phyloP scores from a whole-genome alignment of 2,329 filamentous ascomycete genomes.

The Colletotrichum truncatum region DNA sequence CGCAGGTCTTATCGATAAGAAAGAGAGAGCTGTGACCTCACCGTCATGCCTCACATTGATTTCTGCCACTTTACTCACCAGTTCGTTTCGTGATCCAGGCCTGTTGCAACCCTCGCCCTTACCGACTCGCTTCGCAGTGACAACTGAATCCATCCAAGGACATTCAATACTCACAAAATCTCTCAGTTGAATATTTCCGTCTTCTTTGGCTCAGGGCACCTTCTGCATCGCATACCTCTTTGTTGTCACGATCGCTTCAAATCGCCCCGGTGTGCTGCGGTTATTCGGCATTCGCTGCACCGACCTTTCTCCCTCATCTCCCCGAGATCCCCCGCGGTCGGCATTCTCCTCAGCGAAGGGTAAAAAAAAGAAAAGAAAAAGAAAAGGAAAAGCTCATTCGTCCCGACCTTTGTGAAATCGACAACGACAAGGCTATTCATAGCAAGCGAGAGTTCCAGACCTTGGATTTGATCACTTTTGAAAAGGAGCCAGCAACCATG shows the following conservation, averaged over 20 bases:
- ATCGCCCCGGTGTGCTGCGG: not conserved
- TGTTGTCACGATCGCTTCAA: slow-evolving; percentile 5
- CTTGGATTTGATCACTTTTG: not conserved
- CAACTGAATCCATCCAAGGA: not conserved
- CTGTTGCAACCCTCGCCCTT: not conserved
- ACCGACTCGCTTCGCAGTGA: not conserved
- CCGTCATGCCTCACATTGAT: not conserved
- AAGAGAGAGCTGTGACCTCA: slow-evolving; percentile 23
- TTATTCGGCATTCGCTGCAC: slow-evolving; percentile 27
- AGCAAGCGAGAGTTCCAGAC: not conserved
- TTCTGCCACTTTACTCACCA: slow-evolving; percentile 26
- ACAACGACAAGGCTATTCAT: not conserved
- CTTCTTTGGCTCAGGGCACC: not conserved
- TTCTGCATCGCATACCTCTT: not conserved
- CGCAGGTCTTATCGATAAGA: slow-evolving; percentile 24
- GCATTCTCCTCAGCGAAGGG: too few relatives aligned
- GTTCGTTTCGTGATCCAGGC: slow-evolving; percentile 22
- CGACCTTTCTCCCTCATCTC: not conserved
- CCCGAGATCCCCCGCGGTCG: slow-evolving; percentile 24
- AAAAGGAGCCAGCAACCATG: slow-evolving; percentile 16
- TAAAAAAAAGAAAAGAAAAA: too few relatives aligned
- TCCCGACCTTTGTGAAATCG: not conserved
- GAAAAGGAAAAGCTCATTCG: slow-evolving; percentile 2
- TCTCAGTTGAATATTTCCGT: not conserved
- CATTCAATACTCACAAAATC: too few relatives aligned